Conservation (phyloP, 805 yeast species). For the Yamadazyma paraphyllophila region DNA sequence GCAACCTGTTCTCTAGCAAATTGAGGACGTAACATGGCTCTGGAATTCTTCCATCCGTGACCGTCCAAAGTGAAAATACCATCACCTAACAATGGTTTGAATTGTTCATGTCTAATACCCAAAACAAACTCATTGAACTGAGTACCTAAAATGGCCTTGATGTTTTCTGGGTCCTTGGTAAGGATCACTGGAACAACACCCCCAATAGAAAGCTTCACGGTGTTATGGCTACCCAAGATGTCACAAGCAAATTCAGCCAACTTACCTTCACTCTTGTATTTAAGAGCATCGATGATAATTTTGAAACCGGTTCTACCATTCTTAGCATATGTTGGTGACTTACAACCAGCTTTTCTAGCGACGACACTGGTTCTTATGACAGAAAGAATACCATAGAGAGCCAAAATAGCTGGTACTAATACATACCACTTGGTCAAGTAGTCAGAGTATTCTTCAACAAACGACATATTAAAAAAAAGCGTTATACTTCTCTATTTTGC, state of each 20-base stretch:
- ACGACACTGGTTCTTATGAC: constrained; percentile 8
- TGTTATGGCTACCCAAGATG: constrained; percentile 5
- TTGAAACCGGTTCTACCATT: constrained; percentile 5
- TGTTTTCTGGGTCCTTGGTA: constrained; percentile 36
- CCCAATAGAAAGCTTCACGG: constrained; percentile 16
- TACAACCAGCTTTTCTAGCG: constrained; percentile 18
- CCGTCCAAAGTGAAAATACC: constrained; percentile 40
- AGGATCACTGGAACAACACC: constrained; percentile 23
- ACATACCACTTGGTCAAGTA: constrained; percentile 8
- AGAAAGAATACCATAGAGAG: background rate
- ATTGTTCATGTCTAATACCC: constrained; percentile 31
- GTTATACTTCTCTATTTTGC: background rate
- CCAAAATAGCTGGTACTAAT: constrained; percentile 5
- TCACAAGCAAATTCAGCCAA: constrained; percentile 22
- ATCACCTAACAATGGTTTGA: constrained; percentile 34
- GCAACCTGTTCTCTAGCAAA: constrained; percentile 38
- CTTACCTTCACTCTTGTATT: constrained; percentile 19
- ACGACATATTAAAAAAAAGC: background rate
- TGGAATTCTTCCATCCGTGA: constrained; percentile 38
- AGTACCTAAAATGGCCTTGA: constrained; percentile 37
- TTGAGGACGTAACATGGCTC: constrained; percentile 39
- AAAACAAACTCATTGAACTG: constrained; percentile 36
- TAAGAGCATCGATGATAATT: constrained; percentile 15
- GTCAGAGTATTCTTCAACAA: constrained; percentile 1
- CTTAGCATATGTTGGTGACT: constrained; percentile 11